These are phyloP conservation scores for Pyricularia pennisetigena DNA, from an alignment of 2,329 filamentous ascomycete genomes.

Conservation along the genomic window DNA sequence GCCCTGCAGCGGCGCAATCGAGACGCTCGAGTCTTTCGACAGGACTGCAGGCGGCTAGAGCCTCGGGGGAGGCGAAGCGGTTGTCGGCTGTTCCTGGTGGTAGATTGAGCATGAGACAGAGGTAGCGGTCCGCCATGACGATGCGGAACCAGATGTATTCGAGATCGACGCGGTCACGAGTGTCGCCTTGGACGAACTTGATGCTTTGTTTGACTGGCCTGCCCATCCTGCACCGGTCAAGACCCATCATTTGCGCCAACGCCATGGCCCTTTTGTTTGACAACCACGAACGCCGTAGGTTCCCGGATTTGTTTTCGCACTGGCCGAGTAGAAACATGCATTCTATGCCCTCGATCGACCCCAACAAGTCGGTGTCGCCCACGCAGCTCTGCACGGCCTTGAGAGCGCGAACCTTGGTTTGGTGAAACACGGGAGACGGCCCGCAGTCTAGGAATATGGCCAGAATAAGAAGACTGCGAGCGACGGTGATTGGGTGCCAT, in stretches of 20 bases:
- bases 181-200: conserved; percentile 17
- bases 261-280: conserved; percentile 31
- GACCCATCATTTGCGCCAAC: conserved; percentile 11
- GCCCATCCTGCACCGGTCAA: conserved; percentile 7
- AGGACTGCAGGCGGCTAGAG: conserved; percentile 17
- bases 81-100: conserved; percentile 24
- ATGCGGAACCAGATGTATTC: conserved; percentile 35
- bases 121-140: conserved; percentile 32
- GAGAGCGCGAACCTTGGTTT: conserved; percentile 2
- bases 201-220: not conserved
- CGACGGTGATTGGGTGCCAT: conserved; percentile 24
- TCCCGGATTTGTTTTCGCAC: conserved; percentile 35
- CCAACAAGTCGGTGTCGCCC: conserved; percentile 33
- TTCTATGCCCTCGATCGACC: conserved; percentile 36
- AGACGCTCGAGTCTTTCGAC: conserved; percentile 25
- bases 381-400: conserved; percentile 20
- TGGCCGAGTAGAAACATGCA: conserved; percentile 38
- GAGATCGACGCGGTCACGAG: conserved; percentile 17
- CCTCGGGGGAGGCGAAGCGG: conserved; percentile 16
- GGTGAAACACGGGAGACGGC: conserved; percentile 3
- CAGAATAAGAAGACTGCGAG: conserved; percentile 21
- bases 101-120: conserved; percentile 36
- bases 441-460: conserved; percentile 21
- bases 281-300: conserved; percentile 35
- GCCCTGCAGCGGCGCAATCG: conserved; percentile 21